phyloP scores from a whole-genome alignment of 1,284 basidiomycete genomes.

The Ceratobasidium sp. region DNA sequence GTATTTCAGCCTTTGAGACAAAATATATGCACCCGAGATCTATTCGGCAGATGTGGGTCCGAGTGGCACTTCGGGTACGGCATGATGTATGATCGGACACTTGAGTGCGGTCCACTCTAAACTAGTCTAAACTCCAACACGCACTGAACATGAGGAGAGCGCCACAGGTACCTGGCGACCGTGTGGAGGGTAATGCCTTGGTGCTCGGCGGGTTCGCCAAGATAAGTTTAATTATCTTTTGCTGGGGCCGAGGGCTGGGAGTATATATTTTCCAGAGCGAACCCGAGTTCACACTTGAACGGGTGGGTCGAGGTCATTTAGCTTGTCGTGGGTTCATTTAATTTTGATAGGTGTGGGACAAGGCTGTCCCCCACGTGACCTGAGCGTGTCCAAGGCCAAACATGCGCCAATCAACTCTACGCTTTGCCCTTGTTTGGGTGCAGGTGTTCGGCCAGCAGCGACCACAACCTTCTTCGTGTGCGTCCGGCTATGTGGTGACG shows the following conservation, averaged over 20 bases:
- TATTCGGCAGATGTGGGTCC: background rate
- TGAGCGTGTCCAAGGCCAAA: slow-evolving; percentile 12
- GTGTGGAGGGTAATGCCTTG: background rate
- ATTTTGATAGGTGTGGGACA: background rate
- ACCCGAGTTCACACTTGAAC: background rate
- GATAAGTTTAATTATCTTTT: background rate
- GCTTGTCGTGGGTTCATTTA: slow-evolving; percentile 7
- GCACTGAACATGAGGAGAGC: background rate
- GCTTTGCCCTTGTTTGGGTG: slow-evolving; percentile 37
- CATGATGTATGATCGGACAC: background rate
- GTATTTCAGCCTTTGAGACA: background rate
- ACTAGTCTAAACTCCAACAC: background rate
- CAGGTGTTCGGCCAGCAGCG: slow-evolving; percentile 13
- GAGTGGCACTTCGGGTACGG: background rate
- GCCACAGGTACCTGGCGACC: slow-evolving; percentile 12
- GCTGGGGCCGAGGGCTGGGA: background rate
- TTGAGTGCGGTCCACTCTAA: background rate
- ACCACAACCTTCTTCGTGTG: slow-evolving; percentile 35
- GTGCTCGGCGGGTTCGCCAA: background rate
- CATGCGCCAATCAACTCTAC: slow-evolving; percentile 38
- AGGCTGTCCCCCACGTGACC: slow-evolving; percentile 17
- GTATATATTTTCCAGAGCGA: background rate
- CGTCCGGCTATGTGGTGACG: slow-evolving; percentile 25
- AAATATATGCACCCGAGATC: background rate
- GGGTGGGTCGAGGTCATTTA: background rate